Conservation (phyloP, 108 stramenopile genomes). For the Mediolabrus comicus region DNA sequence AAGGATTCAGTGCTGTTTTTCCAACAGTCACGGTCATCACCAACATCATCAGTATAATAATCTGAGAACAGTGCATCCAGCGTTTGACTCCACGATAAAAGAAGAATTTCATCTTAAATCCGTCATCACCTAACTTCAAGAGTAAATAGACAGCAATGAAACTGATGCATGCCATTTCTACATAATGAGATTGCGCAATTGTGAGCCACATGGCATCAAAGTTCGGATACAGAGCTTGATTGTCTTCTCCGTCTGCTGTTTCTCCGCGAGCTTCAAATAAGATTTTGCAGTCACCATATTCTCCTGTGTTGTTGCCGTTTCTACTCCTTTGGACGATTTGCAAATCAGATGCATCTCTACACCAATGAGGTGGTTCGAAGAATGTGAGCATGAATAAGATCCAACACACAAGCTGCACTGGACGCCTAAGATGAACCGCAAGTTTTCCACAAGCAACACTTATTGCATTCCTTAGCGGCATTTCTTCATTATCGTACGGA, state of each 20-base stretch:
- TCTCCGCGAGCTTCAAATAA: conserved; percentile 25
- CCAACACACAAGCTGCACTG: conserved; percentile 36
- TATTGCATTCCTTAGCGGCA: conserved; percentile 4
- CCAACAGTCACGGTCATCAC: conserved; percentile 5
- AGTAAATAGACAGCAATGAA: conserved; percentile 40
- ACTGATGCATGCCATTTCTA: conserved; percentile 50
- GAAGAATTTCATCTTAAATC: conserved; percentile 46
- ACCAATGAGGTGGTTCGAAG: conserved; percentile 80
- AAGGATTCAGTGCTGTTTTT: conserved; percentile 42
- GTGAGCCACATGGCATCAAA: conserved; percentile 48
- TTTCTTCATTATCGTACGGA: conserved; percentile 50
- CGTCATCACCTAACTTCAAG: conserved; percentile 55
- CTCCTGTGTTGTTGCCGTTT: conserved; percentile 11
- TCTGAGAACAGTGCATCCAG: conserved; percentile 6
- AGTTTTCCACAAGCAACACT: conserved; percentile 48
- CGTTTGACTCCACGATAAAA: conserved; percentile 33
- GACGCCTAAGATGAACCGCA: conserved; percentile 18
- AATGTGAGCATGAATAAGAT: conserved; percentile 56
- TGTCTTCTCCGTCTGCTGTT: conserved; percentile 30
- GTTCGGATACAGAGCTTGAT: conserved; percentile 63
- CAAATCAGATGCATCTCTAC: conserved; percentile 40
- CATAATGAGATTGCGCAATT: conserved; percentile 24
- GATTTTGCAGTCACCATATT: conserved; percentile 37
- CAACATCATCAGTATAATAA: conserved; percentile 21
- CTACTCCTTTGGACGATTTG: conserved; percentile 1